Evolutionary conservation across 169 alveolate genomes (phyloP), one percentile per base, ranked within the genome.

Genomic region (Cryptosporidium sp.): DNA sequence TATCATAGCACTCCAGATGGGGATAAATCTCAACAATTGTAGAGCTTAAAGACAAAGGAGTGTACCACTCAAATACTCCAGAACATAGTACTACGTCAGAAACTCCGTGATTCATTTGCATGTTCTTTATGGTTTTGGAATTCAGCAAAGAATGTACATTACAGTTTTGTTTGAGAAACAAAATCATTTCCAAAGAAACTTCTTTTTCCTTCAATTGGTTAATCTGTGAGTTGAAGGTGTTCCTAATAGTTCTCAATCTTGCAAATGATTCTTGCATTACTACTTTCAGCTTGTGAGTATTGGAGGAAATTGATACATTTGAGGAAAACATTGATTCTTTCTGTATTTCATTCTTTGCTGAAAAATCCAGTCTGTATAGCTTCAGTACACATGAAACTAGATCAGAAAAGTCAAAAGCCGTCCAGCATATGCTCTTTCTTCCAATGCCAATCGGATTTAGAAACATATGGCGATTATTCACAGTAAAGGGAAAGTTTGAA

Each of bases 361-460:
- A 35, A 65, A 80, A 80, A 39, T 80, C 75, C 50, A 80, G 29
- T 33, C 75, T 80, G 26, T 61, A 80, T 35, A 80, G 50, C 51
- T 80, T 80, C 43, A 80, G 51, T 5, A 80, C 74, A 16, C 80
- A 80, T 4, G 89, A 48, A 21, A 65, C 65, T 16, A 80, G 69
- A 59, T 80, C 89, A 26, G 43, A 39, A 80, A 80, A 80, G 21
- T 80, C 89, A 65, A 80, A 80, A 45, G 80, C 89, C 6, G 48
- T 80, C 89, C 89, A 80, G 37, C 41, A 23, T n/a, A 80, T 62
- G 33, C 89, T 62, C 14, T 18, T 80, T 43, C 75, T 80, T 14
- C 89, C 89, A 39, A 80, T 80, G 2, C 75, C 89, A 21, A 80
- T 39, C 12, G 89, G 89, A 65, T 80, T 80, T 39, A 80, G 51